Conservation (phyloP, 2,329 filamentous ascomycete genomes). For the Orbilia quercus region DNA sequence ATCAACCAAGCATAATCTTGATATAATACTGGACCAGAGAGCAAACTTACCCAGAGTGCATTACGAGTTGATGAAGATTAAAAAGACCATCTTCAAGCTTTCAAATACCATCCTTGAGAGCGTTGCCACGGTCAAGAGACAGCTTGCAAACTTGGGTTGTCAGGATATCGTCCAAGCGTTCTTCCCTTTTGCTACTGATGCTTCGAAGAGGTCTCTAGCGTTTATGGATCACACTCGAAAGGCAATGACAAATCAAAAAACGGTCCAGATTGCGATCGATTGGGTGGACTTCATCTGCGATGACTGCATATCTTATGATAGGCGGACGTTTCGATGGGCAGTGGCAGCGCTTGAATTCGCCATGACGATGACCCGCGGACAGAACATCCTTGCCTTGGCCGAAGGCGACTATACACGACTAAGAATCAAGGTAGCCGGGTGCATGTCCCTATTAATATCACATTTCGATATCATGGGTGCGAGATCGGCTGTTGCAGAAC, state of each 20-base stretch:
- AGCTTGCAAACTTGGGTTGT: slow-evolving; percentile 84
- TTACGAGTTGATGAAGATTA: slow-evolving; percentile 88
- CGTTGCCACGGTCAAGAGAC: slow-evolving; percentile 88
- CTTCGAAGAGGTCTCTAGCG: slow-evolving; percentile 90
- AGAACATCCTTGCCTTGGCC: slow-evolving; percentile 89
- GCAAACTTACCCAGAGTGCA: slow-evolving; percentile 95
- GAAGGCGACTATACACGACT: slow-evolving; percentile 87
- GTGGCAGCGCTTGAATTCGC: slow-evolving; percentile 95
- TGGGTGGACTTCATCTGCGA: slow-evolving; percentile 99
- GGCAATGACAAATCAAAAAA: slow-evolving; percentile 95
- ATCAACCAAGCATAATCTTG: slow-evolving; percentile 83
- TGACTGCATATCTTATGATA: slow-evolving; percentile 91
- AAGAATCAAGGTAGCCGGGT: slow-evolving; percentile 89
- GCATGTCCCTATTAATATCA: slow-evolving; percentile 96
- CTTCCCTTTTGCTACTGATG: slow-evolving; percentile 98
- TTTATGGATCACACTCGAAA: slow-evolving; percentile 96
- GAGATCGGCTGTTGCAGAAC: slow-evolving; percentile 91
- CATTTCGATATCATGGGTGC: slow-evolving; percentile 99
- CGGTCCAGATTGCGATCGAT: slow-evolving; percentile 91
- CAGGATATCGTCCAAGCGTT: slow-evolving; percentile 97
- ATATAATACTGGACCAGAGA: slow-evolving; percentile 88
- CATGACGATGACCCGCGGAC: slow-evolving; percentile 94
- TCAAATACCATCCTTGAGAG: slow-evolving; percentile 99
- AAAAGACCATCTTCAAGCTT: slow-evolving; percentile 93
- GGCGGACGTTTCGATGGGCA: slow-evolving; percentile 97